Evolutionary conservation across 768 basidiomycete species (phyloP).

Genomic region (Mycena sanguinolenta): DNA sequence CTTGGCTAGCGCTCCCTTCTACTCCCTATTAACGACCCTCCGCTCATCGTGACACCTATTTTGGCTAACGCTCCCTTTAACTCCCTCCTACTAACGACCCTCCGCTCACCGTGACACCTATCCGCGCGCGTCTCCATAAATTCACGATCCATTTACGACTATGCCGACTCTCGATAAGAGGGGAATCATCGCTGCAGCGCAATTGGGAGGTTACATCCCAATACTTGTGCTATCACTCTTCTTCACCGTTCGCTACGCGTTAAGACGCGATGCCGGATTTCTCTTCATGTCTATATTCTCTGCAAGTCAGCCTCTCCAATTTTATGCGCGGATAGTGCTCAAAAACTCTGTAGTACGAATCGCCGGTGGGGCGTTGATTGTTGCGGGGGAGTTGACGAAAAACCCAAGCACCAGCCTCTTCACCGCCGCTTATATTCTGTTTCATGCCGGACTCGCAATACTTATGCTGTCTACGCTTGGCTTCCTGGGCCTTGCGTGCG

Average conservation of each 20-base stretch:
- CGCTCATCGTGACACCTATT: slow-evolving; percentile 26
- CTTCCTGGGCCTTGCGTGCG: slow-evolving; percentile 67
- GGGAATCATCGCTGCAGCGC: slow-evolving; percentile 65
- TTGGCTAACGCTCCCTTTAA: no score
- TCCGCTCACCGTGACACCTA: slow-evolving; percentile 26
- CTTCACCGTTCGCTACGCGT: slow-evolving; percentile 66
- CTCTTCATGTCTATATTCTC: slow-evolving; percentile 76
- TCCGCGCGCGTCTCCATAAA: no score
- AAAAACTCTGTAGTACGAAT: slow-evolving; percentile 61
- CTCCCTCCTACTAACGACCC: no score
- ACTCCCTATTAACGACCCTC: no score
- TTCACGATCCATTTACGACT: slow-evolving; percentile 37
- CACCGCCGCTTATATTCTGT: slow-evolving; percentile 65
- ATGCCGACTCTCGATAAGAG: slow-evolving; percentile 59
- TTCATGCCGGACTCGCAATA: slow-evolving; percentile 56
- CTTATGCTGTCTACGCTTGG: slow-evolving; percentile 59
- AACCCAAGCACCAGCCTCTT: slow-evolving; percentile 57
- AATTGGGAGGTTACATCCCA: slow-evolving; percentile 72
- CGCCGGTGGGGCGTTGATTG: slow-evolving; percentile 66
- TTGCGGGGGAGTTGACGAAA: slow-evolving; percentile 64
- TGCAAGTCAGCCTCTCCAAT: slow-evolving; percentile 54
- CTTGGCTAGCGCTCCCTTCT: no score
- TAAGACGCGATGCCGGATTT: slow-evolving; percentile 75
- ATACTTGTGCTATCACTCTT: slow-evolving; percentile 60
- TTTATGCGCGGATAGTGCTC: neutral